Percentiles rank a stretch among this genome's conserved stretches.
phyloP scores from a whole-genome alignment of 768 basidiomycete species.

The Rhizopogon sp. region DNA sequence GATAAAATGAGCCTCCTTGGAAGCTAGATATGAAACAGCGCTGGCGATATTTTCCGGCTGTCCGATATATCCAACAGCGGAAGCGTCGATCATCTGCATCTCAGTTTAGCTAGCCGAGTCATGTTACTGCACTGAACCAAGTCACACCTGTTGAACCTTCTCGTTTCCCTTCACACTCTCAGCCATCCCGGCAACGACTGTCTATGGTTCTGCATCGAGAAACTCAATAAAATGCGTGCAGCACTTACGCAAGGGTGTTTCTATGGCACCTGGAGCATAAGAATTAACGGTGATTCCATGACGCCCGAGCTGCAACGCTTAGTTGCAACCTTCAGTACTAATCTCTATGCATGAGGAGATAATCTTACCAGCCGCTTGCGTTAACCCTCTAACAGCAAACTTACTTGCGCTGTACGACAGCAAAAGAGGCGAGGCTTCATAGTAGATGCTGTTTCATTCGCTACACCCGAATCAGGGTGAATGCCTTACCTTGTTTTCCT shows the following conservation, averaged over 20 bases:
- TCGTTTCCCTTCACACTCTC: neutral
- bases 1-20: slow-evolving; percentile 29
- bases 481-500: slow-evolving; percentile 22
- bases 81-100: neutral
- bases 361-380: slow-evolving; percentile 30
- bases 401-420: slow-evolving; percentile 18
- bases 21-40: slow-evolving; percentile 29
- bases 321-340: neutral
- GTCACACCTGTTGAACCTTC: neutral
- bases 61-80: slow-evolving; percentile 15
- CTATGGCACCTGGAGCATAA: slow-evolving; percentile 31
- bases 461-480: neutral
- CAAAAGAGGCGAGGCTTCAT: neutral
- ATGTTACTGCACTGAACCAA: neutral
- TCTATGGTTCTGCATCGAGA: neutral
- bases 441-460: neutral
- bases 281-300: slow-evolving; percentile 33
- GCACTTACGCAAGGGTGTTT: slow-evolving; percentile 24
- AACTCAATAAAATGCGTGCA: neutral
- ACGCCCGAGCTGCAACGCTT: slow-evolving; percentile 21
- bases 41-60: slow-evolving; percentile 28
- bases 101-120: neutral
- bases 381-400: slow-evolving; percentile 34
- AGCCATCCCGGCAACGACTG: neutral
- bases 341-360: neutral